Base-by-base conservation (phyloP, 106 monocot genomes). In the Dioscorea zingiberensis region DNA sequence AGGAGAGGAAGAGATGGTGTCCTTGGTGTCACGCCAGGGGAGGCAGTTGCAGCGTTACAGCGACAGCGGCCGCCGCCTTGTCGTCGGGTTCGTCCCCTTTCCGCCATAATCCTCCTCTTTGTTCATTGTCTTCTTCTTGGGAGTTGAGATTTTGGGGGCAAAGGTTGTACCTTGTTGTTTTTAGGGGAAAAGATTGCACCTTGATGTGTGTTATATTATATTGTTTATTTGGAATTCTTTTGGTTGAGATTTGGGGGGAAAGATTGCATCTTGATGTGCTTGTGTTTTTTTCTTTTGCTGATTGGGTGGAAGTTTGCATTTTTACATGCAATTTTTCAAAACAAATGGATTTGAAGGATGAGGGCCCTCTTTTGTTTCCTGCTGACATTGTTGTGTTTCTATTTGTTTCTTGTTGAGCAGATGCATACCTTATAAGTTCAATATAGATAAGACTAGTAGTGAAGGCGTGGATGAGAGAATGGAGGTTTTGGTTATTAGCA, bases 401-500 rank as follows among this genome's bases (percentile, higher is more conserved):
- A 48, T 44, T n/a, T 14, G 7, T 24, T 54, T 44, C 44, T 16
- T 26, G 11, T 15, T 2, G 44, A 54, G 26, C 83, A 87, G 87
- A 25, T 89, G 84, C 73, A 89, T 89, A 58, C 88, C 88, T 7
- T 89, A 85, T 68, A 81, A 58, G 44, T 68, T 84, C 13, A 70
- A 76, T 45, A 49, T 9, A 25, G 61, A 60, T 25, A 49, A 54
- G 7, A 0, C 68, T 18, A 46, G 58, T 13, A 38, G 27, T 1
- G 18, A 25, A 29, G 24, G 25, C 38, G 72, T 87, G 14, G 79
- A 79, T 45, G 26, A 74, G 21, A 47, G 23, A 23, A 32, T 90
- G 27, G 74, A 85, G 68, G 89, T 90, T 49, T 77, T 90, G 10
- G 85, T 90, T 12, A 77, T 90, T 61, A 90, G 64, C 68, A 85